phyloP scores from a whole-genome alignment of 1,284 basidiomycete species.

The Moesziomyces sp. region DNA sequence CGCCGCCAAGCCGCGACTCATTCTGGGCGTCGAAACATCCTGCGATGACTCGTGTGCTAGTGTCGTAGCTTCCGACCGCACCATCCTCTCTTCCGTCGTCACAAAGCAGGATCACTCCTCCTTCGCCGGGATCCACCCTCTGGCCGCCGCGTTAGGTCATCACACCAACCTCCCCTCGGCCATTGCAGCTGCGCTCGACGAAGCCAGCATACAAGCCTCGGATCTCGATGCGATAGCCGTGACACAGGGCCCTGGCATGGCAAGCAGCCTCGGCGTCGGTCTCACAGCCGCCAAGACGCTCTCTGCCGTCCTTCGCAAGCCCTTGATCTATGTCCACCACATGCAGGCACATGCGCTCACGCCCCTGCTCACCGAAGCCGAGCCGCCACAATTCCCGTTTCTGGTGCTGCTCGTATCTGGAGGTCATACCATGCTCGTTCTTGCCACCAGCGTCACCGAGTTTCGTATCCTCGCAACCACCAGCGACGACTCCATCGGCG shows the following conservation, averaged over 20 bases:
- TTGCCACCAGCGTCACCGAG: slow-evolving; percentile 34
- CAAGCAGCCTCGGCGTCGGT: slow-evolving; percentile 56
- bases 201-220: slow-evolving; percentile 18
- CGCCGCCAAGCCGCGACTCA: slow-evolving; percentile 11
- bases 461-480: slow-evolving; percentile 60
- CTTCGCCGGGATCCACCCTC: slow-evolving; percentile 62
- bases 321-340: slow-evolving; percentile 64
- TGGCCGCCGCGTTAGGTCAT: slow-evolving; percentile 55
- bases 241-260: slow-evolving; percentile 65
- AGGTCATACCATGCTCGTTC: slow-evolving; percentile 64
- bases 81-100: slow-evolving; percentile 57
- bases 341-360: slow-evolving; percentile 59
- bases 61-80: slow-evolving; percentile 52
- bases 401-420: slow-evolving; percentile 63
- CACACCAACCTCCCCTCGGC: slow-evolving; percentile 53
- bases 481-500: slow-evolving; percentile 63
- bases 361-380: slow-evolving; percentile 34
- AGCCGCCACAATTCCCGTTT: slow-evolving; percentile 58
- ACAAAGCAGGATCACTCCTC: slow-evolving; percentile 60
- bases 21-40: slow-evolving; percentile 65
- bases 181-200: slow-evolving; percentile 42
- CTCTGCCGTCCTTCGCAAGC: slow-evolving; percentile 48
- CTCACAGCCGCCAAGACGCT: slow-evolving; percentile 59
- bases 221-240: slow-evolving; percentile 65
- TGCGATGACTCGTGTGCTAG: slow-evolving; percentile 66